A percentile compares a stretch with the other conserved stretches of the same genome.
phyloP scores from a whole-genome alignment of 768 basidiomycete genomes.

The Kwoniella dendrophila region DNA sequence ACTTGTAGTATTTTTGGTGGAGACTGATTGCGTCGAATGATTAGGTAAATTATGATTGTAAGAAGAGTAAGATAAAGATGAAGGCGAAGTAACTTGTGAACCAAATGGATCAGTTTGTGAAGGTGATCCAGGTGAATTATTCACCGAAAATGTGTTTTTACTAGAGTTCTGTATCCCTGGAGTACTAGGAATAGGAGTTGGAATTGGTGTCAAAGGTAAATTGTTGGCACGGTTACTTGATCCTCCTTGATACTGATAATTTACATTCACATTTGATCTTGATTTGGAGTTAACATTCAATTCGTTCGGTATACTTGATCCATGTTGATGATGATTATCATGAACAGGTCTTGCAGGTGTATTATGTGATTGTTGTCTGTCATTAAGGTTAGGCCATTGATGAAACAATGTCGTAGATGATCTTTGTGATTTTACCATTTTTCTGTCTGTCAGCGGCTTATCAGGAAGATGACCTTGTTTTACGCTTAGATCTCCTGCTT shows the following conservation, averaged over 20 bases:
- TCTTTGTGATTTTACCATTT: constrained; percentile 24
- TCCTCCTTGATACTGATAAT: too few species aligned
- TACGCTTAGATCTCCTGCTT: background rate
- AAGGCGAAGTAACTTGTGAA: constrained; percentile 25
- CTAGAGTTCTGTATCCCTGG: background rate
- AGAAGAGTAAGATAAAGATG: constrained; percentile 14
- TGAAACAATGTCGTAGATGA: constrained; percentile 18
- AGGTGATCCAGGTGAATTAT: constrained; percentile 26
- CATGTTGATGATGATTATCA: constrained; percentile 4
- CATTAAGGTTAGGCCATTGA: constrained; percentile 13
- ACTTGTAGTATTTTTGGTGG: too few species aligned
- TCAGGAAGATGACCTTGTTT: background rate
- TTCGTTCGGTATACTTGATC: background rate
- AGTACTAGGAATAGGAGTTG: background rate
- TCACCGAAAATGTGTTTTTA: too few species aligned
- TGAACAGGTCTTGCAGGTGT: background rate
- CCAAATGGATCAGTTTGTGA: constrained; percentile 36
- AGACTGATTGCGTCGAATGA: too few species aligned
- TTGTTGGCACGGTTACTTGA: background rate
- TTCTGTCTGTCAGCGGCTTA: too few species aligned
- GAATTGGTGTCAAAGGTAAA: background rate
- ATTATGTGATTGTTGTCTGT: background rate
- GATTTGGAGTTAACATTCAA: background rate
- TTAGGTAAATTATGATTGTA: background rate
- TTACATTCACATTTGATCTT: too few species aligned